Percentiles rank a stretch among this genome's conserved stretches.
These are phyloP conservation scores for Talaromyces amestolkiae DNA, from an alignment of 2,329 filamentous ascomycete genomes.

Conservation along the genomic window DNA sequence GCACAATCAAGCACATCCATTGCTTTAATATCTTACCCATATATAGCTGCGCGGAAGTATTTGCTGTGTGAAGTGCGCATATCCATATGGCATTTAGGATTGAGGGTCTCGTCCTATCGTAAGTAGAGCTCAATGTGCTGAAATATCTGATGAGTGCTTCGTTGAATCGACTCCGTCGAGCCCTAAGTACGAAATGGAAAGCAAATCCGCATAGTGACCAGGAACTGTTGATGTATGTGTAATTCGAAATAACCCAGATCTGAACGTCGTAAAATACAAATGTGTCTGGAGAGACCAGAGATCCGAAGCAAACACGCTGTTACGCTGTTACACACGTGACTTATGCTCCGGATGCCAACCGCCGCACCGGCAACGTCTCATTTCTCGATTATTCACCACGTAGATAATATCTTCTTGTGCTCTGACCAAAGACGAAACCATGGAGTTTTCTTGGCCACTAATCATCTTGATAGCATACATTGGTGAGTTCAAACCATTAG, in stretches of 20 bases:
- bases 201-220: not conserved
- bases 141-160: too few relatives aligned
- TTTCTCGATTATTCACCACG: slow-evolving; percentile 25
- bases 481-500: not conserved
- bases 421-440: not conserved
- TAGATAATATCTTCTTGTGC: slow-evolving; percentile 46
- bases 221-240: not conserved
- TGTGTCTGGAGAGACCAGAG: not conserved
- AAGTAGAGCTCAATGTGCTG: not conserved
- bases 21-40: too few relatives aligned
- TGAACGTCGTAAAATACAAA: not conserved
- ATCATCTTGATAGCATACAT: slow-evolving; percentile 3
- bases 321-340: not conserved
- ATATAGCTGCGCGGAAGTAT: not conserved
- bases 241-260: not conserved
- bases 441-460: slow-evolving; percentile 7
- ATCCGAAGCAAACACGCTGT: not conserved
- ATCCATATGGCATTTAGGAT: not conserved
- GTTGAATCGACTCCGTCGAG: not conserved
- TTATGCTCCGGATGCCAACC: slow-evolving; percentile 40
- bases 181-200: not conserved
- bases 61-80: not conserved
- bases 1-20: too few relatives aligned
- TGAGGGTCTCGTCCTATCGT: not conserved
- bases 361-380: slow-evolving; percentile 30